phyloP scores from a whole-genome alignment of 495 filamentous ascomycete species.

The Daldinia bambusicola region DNA sequence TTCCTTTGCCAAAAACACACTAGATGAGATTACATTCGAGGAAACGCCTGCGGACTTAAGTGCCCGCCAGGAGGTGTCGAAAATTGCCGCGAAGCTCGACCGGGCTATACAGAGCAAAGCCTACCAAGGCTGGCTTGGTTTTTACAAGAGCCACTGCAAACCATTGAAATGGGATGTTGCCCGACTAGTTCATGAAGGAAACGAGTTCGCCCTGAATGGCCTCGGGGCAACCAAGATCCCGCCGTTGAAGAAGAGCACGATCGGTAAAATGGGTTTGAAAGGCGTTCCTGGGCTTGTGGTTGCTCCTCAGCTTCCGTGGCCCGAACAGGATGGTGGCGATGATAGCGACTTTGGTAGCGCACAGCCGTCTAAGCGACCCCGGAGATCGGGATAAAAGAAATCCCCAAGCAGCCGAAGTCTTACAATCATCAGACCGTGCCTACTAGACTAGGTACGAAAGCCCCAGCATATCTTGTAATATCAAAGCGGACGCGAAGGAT shows the following conservation, averaged over 20 bases:
- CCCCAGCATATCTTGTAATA: neutral
- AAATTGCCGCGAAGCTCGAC: constrained; percentile 38
- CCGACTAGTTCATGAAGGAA: constrained; percentile 57
- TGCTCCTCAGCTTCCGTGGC: neutral
- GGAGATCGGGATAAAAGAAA: neutral
- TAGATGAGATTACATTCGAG: constrained; percentile 52
- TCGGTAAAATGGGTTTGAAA: constrained; percentile 66
- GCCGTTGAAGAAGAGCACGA: constrained; percentile 52
- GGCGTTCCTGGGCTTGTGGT: constrained; percentile 54
- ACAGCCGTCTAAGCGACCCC: neutral
- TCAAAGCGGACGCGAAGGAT: neutral
- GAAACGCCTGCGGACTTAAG: constrained; percentile 45
- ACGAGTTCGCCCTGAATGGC: constrained; percentile 55
- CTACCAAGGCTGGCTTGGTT: constrained; percentile 60
- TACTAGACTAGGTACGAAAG: neutral
- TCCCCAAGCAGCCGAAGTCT: neutral
- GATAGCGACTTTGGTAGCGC: neutral
- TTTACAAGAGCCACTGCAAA: constrained; percentile 61
- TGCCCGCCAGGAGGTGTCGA: constrained; percentile 37
- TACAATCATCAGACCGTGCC: neutral
- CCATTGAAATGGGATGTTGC: constrained; percentile 51
- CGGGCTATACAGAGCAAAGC: constrained; percentile 39
- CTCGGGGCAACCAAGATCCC: constrained; percentile 60
- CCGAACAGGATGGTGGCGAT: neutral
- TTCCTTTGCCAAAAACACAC: constrained; percentile 62